phyloP scores from a whole-genome alignment of 768 basidiomycete species.

The Hebeloma cylindrosporum region DNA sequence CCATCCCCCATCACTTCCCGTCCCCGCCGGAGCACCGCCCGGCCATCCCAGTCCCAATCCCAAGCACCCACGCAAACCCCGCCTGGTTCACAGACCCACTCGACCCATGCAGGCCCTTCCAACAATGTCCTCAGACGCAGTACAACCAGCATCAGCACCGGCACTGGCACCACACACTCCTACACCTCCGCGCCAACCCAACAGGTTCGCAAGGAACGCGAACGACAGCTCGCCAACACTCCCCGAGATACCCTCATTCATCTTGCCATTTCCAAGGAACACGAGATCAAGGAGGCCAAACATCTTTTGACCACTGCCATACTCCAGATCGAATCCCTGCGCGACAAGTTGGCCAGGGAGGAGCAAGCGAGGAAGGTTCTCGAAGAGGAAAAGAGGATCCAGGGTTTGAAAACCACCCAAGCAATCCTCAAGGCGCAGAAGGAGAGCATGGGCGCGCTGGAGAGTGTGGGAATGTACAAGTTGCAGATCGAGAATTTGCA shows the following conservation, averaged over 20 bases:
- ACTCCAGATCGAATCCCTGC: slow-evolving; percentile 24
- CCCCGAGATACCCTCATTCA: slow-evolving; percentile 28
- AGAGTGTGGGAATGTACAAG: slow-evolving; percentile 27
- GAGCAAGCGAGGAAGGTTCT: slow-evolving; percentile 16
- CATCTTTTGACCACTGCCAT: slow-evolving; percentile 28
- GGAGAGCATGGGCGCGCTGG: slow-evolving; percentile 24
- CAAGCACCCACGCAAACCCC: slow-evolving; percentile 4
- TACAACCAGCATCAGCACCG: neutral
- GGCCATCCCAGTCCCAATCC: slow-evolving; percentile 5
- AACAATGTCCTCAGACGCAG: slow-evolving; percentile 2
- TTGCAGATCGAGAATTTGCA: slow-evolving; percentile 26
- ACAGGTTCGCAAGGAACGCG: slow-evolving; percentile 23
- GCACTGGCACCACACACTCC: too few species aligned
- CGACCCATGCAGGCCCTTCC: slow-evolving; percentile 4
- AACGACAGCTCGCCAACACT: slow-evolving; percentile 25
- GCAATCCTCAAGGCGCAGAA: slow-evolving; percentile 29
- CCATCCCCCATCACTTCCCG: slow-evolving; percentile 5
- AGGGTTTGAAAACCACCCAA: slow-evolving; percentile 26
- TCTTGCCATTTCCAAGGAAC: slow-evolving; percentile 26
- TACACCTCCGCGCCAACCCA: too few species aligned
- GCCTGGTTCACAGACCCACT: neutral
- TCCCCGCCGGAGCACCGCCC: slow-evolving; percentile 4
- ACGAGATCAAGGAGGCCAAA: slow-evolving; percentile 28
- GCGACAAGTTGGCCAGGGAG: slow-evolving; percentile 17
- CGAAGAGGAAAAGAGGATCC: slow-evolving; percentile 24